Evolutionary conservation across 1,284 basidiomycete species (phyloP).

Genomic region (Cutaneotrichosporon sp.): DNA sequence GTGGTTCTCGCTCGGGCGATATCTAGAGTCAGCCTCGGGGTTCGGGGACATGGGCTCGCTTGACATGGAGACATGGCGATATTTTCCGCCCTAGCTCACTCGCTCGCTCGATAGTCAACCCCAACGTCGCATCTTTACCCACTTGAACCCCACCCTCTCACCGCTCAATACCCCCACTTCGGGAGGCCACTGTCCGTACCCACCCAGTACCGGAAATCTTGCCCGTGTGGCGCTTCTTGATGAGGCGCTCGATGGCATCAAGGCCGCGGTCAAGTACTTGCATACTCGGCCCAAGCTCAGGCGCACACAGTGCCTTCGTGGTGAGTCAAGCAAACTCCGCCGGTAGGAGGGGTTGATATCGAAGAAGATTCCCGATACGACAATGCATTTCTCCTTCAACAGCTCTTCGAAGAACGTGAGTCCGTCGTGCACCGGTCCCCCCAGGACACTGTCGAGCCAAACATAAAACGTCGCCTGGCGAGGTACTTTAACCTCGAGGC

Average conservation of each 20-base stretch:
- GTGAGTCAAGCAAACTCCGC: conserved; percentile 77
- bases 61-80: not conserved
- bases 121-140: too few species aligned
- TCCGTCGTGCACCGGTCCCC: conserved; percentile 80
- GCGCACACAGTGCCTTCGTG: conserved; percentile 84
- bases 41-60: not conserved
- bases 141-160: too few species aligned
- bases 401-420: conserved; percentile 93
- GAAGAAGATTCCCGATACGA: conserved; percentile 68
- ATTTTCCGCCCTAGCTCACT: too few species aligned
- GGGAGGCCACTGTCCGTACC: not conserved
- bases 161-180: not conserved
- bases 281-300: conserved; percentile 80
- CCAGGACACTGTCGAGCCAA: conserved; percentile 78
- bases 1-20: not conserved
- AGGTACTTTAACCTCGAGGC: conserved; percentile 70
- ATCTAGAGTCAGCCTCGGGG: conserved; percentile 3
- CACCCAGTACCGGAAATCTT: conserved; percentile 12
- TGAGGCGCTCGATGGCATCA: conserved; percentile 77
- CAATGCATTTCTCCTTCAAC: conserved; percentile 62
- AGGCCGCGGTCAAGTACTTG: conserved; percentile 80
- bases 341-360: conserved; percentile 78
- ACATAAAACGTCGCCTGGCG: conserved; percentile 82
- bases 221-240: conserved; percentile 52
- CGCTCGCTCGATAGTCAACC: too few species aligned